Conservation (phyloP, 208 protist genomes). For the Crithidia bombi region DNA sequence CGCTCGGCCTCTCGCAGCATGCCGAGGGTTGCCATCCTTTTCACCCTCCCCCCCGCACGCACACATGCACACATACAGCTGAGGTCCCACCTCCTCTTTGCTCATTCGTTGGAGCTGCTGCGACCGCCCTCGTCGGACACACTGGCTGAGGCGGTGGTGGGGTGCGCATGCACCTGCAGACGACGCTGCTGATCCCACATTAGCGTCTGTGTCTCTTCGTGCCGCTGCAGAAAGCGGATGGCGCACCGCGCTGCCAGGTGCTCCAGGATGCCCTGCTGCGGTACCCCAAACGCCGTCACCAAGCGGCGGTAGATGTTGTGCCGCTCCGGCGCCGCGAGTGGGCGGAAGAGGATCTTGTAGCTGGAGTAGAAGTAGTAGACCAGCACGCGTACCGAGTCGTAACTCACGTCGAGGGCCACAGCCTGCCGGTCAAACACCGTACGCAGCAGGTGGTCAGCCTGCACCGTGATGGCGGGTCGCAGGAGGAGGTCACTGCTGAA, state of each 20-base stretch:
- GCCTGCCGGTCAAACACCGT: slow-evolving; percentile 70
- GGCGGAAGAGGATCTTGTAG: slow-evolving; percentile 73
- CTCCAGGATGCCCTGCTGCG: slow-evolving; percentile 65
- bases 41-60: too few relatives aligned
- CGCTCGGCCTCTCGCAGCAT: too few relatives aligned
- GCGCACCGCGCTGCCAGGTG: slow-evolving; percentile 78
- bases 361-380: slow-evolving; percentile 83
- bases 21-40: too few relatives aligned
- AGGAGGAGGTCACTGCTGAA: slow-evolving; percentile 51
- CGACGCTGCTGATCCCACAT: slow-evolving; percentile 54
- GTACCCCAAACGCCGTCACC: slow-evolving; percentile 65
- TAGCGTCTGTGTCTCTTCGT: slow-evolving; percentile 57
- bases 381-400: slow-evolving; percentile 73
- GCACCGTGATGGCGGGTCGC: slow-evolving; percentile 48
- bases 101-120: slow-evolving; percentile 8
- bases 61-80: background rate
- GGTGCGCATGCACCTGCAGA: slow-evolving; percentile 13
- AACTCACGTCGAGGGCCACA: slow-evolving; percentile 66
- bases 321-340: slow-evolving; percentile 67
- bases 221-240: slow-evolving; percentile 70
- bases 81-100: background rate
- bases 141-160: slow-evolving; percentile 8
- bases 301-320: slow-evolving; percentile 79
- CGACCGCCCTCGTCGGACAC: slow-evolving; percentile 1
- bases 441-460: slow-evolving; percentile 55